Base-by-base conservation (phyloP, 2,329 filamentous ascomycete genomes). In the Colletotrichum sp. region DNA sequence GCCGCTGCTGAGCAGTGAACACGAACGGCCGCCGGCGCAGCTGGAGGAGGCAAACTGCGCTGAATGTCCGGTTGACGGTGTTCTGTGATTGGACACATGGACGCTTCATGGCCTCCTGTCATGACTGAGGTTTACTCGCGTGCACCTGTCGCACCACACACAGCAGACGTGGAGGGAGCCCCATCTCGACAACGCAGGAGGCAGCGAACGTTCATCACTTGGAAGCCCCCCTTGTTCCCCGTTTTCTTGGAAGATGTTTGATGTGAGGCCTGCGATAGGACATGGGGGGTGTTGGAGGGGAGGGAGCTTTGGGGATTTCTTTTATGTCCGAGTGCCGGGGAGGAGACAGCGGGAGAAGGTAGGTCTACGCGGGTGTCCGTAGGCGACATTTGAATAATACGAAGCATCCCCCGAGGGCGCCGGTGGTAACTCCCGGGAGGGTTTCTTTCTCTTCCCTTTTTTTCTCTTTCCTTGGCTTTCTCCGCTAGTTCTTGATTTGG, bases 181-280 rank as follows among this genome's bases (percentile, higher is more conserved):
- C 60, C 72, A 44, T 21, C 57, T 62, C 62, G 21, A 39, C 21
- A 21, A 15, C 59, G 30, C 26, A 16, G 32, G 32, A 64, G 34
- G n/a, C 39, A 49, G 10, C 44, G 44, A 49, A 18, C 21, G 26
- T 60, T 49, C 39, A 32, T 60, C 34, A 59, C 70, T 12, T 12
- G 2, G 44, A 13, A 21, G 44, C 10, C 9, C 57, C 72, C 73
- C 73, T 69, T 52, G 57, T 57, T 64, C 28, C 44, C 44, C 66
- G 32, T 44, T 49, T 24, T 65, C 57, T 59, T 64, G 73, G 44
- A 34, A 32, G 32, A 39, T 39, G 73, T 76, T 76, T 76, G 73
- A 73, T 76, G 70, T 76, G 70, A 55, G 70, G 57, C 44, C 12
- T 3, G 26, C 36, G 57, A 39, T 59, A 64, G 26, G 49, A 52